These are phyloP conservation scores for Aureobasidium melanogenum DNA, from an alignment of 2,329 filamentous ascomycete species.

Conservation along the genomic window DNA sequence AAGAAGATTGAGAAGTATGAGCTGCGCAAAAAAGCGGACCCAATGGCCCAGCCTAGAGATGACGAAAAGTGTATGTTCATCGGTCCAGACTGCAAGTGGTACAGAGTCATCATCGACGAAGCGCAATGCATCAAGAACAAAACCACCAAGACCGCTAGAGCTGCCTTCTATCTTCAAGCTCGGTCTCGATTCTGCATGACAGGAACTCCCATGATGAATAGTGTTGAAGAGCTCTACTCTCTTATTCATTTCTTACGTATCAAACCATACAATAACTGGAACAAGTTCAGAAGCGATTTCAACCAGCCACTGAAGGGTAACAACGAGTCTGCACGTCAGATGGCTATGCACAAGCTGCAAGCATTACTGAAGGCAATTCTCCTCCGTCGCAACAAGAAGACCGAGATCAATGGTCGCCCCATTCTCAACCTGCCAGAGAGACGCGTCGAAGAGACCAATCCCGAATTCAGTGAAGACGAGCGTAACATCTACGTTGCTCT, in stretches of 20 bases:
- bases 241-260: slow-evolving; percentile 70
- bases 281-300: slow-evolving; percentile 53
- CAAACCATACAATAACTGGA: slow-evolving; percentile 59
- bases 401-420: slow-evolving; percentile 68
- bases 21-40: slow-evolving; percentile 40
- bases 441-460: slow-evolving; percentile 51
- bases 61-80: slow-evolving; percentile 26
- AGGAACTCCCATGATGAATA: slow-evolving; percentile 86
- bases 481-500: slow-evolving; percentile 55
- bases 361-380: slow-evolving; percentile 71
- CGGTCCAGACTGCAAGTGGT: slow-evolving; percentile 53
- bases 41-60: slow-evolving; percentile 26
- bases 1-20: slow-evolving; percentile 51
- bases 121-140: slow-evolving; percentile 75
- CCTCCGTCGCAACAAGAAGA: slow-evolving; percentile 73
- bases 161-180: slow-evolving; percentile 49
- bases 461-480: slow-evolving; percentile 60
- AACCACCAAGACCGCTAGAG: slow-evolving; percentile 52
- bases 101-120: slow-evolving; percentile 66
- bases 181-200: slow-evolving; percentile 65
- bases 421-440: slow-evolving; percentile 61
- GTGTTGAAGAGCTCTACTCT: slow-evolving; percentile 66
- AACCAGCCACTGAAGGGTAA: slow-evolving; percentile 42
- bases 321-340: slow-evolving; percentile 20
- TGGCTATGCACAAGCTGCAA: slow-evolving; percentile 64